Evolutionary conservation across 257 asterid genomes (phyloP).

Genomic region (Nicotiana undulata): DNA sequence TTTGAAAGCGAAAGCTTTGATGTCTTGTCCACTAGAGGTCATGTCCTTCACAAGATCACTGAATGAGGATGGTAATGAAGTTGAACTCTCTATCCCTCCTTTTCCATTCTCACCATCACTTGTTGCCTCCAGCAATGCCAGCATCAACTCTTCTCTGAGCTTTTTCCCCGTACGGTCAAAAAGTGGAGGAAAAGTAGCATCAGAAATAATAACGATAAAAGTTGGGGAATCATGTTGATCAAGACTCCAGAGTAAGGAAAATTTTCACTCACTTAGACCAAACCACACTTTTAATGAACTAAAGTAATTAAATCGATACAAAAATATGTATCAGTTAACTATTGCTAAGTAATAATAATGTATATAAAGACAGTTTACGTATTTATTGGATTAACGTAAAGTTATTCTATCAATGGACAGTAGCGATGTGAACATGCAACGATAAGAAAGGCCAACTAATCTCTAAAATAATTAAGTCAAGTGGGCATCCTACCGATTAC

Average conservation of each 20-base stretch:
- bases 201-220: neutral
- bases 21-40: slow-evolving; percentile 59
- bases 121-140: slow-evolving; percentile 61
- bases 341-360: neutral
- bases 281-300: neutral
- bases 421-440: slow-evolving; percentile 2
- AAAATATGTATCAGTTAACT: neutral
- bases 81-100: slow-evolving; percentile 25
- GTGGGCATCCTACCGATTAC: neutral
- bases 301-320: neutral
- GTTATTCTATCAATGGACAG: neutral
- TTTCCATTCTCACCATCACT: slow-evolving; percentile 26
- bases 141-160: slow-evolving; percentile 91
- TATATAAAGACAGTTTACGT: neutral
- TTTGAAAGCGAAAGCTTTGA: slow-evolving; percentile 68
- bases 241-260: neutral
- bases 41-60: slow-evolving; percentile 70
- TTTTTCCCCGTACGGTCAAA: slow-evolving; percentile 33
- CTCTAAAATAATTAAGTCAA: slow-evolving; percentile 14
- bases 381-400: neutral
- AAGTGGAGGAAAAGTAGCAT: slow-evolving; percentile 5
- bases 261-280: neutral
- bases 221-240: neutral
- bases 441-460: slow-evolving; percentile 12
- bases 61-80: slow-evolving; percentile 41